Conservation (phyloP, 768 basidiomycete species). For the Ramaria rubella region DNA sequence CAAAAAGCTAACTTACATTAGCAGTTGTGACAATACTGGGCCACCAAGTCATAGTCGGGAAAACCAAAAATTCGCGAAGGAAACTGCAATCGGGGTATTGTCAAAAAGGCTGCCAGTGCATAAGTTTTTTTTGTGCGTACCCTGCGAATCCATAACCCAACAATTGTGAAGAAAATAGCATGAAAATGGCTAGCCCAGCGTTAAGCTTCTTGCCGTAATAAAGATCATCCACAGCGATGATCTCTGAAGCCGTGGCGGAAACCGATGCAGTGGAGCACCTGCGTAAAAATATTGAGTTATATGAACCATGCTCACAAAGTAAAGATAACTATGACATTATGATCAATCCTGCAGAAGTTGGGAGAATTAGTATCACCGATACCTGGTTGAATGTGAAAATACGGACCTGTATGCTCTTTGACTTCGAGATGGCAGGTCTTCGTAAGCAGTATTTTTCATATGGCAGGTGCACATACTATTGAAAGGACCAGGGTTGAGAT, state of each 20-base stretch:
- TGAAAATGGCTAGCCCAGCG: slow-evolving; percentile 26
- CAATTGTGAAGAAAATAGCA: slow-evolving; percentile 22
- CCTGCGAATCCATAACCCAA: slow-evolving; percentile 23
- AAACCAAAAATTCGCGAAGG: slow-evolving; percentile 15
- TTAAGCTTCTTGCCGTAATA: slow-evolving; percentile 22
- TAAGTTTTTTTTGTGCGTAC: not conserved
- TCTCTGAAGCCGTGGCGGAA: slow-evolving; percentile 28
- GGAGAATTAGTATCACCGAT: not conserved
- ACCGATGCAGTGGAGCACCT: slow-evolving; percentile 25
- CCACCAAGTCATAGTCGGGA: slow-evolving; percentile 17
- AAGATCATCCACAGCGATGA: slow-evolving; percentile 26
- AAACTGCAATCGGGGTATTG: slow-evolving; percentile 8
- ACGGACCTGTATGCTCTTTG: slow-evolving; percentile 23
- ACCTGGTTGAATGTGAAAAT: not conserved
- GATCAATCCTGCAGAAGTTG: slow-evolving; percentile 15
- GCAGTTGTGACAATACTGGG: slow-evolving; percentile 21
- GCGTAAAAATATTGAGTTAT: not conserved
- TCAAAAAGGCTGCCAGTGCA: not conserved
- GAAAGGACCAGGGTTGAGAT: slow-evolving; percentile 25
- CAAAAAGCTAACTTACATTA: slow-evolving; percentile 13
- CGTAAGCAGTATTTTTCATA: not conserved
- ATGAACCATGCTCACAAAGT: not conserved
- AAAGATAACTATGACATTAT: slow-evolving; percentile 18
- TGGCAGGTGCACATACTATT: slow-evolving; percentile 25
- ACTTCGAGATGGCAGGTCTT: slow-evolving; percentile 16